These are phyloP conservation scores for Tylopilus rubrobrunneus DNA, from an alignment of 768 basidiomycete species.

Conservation along the genomic window DNA sequence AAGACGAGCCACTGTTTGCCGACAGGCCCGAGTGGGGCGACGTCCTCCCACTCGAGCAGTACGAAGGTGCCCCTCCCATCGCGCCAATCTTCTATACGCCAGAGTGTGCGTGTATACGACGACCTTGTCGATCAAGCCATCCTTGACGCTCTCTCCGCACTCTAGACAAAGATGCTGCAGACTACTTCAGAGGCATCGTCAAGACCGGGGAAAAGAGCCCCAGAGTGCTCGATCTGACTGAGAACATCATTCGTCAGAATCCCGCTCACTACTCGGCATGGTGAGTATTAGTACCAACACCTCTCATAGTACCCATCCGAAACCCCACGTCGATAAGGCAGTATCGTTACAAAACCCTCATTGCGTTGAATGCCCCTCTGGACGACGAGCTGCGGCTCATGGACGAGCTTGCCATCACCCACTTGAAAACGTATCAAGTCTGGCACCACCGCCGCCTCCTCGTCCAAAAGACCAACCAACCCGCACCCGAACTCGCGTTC, in stretches of 20 bases:
- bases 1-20: conserved; percentile 41
- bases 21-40: conserved; percentile 77
- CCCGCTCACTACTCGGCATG: conserved; percentile 98
- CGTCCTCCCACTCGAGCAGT: conserved; percentile 74
- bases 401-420: conserved; percentile 79
- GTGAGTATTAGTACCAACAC: conserved; percentile 40
- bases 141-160: conserved; percentile 6
- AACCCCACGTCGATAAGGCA: conserved; percentile 55
- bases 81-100: conserved; percentile 89
- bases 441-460: conserved; percentile 91
- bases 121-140: not conserved
- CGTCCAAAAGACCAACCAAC: conserved; percentile 50
- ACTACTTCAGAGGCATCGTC: conserved; percentile 86
- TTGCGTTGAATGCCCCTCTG: conserved; percentile 63
- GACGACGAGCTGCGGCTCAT: conserved; percentile 78
- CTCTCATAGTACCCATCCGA: not conserved
- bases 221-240: conserved; percentile 83
- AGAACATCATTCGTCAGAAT: conserved; percentile 84
- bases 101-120: conserved; percentile 62
- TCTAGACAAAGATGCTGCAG: conserved; percentile 87
- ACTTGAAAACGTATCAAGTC: conserved; percentile 96
- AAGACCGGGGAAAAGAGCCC: conserved; percentile 72
- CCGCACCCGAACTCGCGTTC: conserved; percentile 73
- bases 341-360: conserved; percentile 86
- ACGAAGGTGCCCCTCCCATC: conserved; percentile 72